These are phyloP conservation scores for Amanita inopinata DNA, from an alignment of 768 basidiomycete species.

Conservation along the genomic window DNA sequence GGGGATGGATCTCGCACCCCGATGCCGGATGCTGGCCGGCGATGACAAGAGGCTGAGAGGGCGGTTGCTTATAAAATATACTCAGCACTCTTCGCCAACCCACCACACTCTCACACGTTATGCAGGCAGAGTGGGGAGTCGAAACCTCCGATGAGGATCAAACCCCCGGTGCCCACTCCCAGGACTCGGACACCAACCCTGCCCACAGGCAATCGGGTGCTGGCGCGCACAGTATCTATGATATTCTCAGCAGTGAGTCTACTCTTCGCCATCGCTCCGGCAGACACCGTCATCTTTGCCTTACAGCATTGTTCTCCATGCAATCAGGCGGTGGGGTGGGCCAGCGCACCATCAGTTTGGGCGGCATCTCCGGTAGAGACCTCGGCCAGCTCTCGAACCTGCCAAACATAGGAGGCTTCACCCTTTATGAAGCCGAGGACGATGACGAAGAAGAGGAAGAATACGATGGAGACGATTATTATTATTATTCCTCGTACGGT, in stretches of 20 bases:
- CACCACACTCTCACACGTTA: conserved; percentile 6
- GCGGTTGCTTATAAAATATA: neutral
- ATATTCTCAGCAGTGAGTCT: conserved; percentile 20
- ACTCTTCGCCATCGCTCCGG: neutral
- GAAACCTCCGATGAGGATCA: conserved; percentile 15
- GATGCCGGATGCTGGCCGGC: no score
- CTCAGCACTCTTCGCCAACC: neutral
- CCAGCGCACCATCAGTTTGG: conserved; percentile 14
- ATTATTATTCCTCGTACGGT: conserved; percentile 26
- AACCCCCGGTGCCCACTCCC: conserved; percentile 2
- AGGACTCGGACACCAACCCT: neutral
- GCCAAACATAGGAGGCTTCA: neutral
- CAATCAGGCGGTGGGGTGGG: conserved; percentile 17
- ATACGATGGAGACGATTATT: conserved; percentile 30
- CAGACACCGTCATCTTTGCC: neutral
- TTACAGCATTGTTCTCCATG: conserved; percentile 24
- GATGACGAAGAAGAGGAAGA: conserved; percentile 26
- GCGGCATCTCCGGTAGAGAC: conserved; percentile 23
- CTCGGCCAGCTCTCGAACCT: conserved; percentile 19
- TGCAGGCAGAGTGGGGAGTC: conserved; percentile 18
- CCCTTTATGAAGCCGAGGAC: conserved; percentile 12
- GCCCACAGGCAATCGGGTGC: neutral
- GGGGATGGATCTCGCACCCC: neutral
- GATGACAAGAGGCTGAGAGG: neutral
- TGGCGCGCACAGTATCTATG: conserved; percentile 13